Conservation (phyloP, 306 rosid species). For the Cicer arietinum region DNA sequence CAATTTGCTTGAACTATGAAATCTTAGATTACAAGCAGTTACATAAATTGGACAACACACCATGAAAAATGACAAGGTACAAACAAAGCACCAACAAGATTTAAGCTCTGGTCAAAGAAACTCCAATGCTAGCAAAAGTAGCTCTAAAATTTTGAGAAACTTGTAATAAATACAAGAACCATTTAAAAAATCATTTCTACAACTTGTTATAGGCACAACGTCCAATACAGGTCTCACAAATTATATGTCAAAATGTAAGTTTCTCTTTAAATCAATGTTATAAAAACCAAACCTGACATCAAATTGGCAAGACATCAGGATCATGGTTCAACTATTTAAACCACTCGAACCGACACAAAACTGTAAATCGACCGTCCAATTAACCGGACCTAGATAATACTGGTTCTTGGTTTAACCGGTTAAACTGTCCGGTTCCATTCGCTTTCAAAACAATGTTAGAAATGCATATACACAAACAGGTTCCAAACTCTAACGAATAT, state of each 20-base stretch:
- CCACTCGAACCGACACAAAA: no score
- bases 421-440: no score
- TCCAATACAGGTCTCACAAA: conserved; percentile 22
- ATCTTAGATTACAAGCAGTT: conserved; percentile 28
- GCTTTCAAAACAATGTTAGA: neutral
- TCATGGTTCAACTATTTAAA: no score
- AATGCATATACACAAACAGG: conserved; percentile 8
- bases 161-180: neutral
- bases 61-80: neutral
- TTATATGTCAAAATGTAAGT: neutral
- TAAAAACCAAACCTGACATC: no score
- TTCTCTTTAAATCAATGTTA: neutral
- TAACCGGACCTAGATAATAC: no score
- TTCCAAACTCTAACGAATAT: neutral
- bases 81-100: conserved; percentile 13
- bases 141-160: conserved; percentile 1
- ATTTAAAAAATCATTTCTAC: neutral
- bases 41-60: conserved; percentile 11
- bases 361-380: no score
- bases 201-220: neutral
- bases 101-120: conserved; percentile 13
- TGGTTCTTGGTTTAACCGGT: no score
- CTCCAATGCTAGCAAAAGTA: neutral
- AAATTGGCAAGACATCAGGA: no score
- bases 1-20: conserved; percentile 27